These are phyloP conservation scores for Saccharum spontaneum DNA, from an alignment of 176 grass and related monocot species.

Conservation along the genomic window DNA sequence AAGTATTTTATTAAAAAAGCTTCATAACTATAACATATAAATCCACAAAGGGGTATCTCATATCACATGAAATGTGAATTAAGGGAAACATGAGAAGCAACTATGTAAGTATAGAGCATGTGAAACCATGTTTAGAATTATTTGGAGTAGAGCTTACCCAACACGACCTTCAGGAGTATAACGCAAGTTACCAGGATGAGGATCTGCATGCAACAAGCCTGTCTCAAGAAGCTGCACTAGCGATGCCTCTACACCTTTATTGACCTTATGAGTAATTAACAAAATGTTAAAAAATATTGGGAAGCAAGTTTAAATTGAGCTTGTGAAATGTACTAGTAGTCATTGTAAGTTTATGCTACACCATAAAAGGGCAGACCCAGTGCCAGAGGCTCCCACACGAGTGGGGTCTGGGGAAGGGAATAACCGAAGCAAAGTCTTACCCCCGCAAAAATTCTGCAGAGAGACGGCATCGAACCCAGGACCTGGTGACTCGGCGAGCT, in stretches of 20 bases:
- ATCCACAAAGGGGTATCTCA: not conserved
- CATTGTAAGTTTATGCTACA: slow-evolving; percentile 29
- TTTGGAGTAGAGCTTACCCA: slow-evolving; percentile 55
- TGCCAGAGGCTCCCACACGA: too few relatives aligned
- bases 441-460: too few relatives aligned
- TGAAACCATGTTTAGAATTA: slow-evolving; percentile 24
- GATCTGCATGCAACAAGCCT: slow-evolving; percentile 92
- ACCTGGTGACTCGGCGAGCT: too few relatives aligned
- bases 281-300: slow-evolving; percentile 22
- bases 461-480: too few relatives aligned
- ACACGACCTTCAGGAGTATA: slow-evolving; percentile 85
- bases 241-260: slow-evolving; percentile 87
- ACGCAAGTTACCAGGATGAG: slow-evolving; percentile 88
- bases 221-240: slow-evolving; percentile 95
- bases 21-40: not conserved
- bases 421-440: too few relatives aligned
- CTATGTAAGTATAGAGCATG: not conserved
- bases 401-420: too few relatives aligned
- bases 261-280: slow-evolving; percentile 58
- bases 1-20: slow-evolving; percentile 3
- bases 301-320: slow-evolving; percentile 9
- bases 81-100: not conserved
- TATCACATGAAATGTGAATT: not conserved
- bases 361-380: too few relatives aligned
- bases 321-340: slow-evolving; percentile 22